Base-by-base conservation (phyloP, 192 early-diverging fungal species). In the Neocallimastix lanati region DNA sequence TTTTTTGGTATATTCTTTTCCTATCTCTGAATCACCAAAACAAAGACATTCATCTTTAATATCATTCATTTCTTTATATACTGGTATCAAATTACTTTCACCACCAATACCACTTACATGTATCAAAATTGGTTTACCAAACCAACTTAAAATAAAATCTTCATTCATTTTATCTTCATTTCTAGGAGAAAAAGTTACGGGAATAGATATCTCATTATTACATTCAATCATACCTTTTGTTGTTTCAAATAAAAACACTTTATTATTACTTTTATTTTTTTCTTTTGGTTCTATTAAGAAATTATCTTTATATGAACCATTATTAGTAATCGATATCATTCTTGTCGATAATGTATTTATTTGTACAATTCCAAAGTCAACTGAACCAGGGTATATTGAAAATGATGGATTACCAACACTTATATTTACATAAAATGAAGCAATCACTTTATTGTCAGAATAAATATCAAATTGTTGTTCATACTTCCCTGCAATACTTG, bases 291-390 rank as follows among this genome's bases (percentile, higher is more conserved):
- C 0, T n/a, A 67, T n/a, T 21, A 67, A 21, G 9, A 67, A 67
- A 67, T 67, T 67, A n/a, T 67, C 50, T 1, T 25, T n/a, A 67
- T n/a, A n/a, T 11, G 21, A 21, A 9, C 50, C 50, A n/a, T 67
- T 67, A 67, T 67, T 67, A 67, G n/a, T 67, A 9, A 91, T 81
- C 1, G 82, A 29, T 30, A 91, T 16, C 9, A 83, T 83, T 29
- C 85, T 81, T 4, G 82, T 80, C 27, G 79, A 83, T n/a, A 82
- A 76, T 35, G 86, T 85, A 11, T 85, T 82, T 40, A 82, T 40
- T 12, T 76, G 37, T 5, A 90, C 82, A 12, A 90, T 83, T 12
- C 90, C 90, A 84, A 89, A 91, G 35, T 91, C 89, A 5, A 91
- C 29, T 0, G 79, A 28, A 12, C 28, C 29, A 6, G 85, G 83